phyloP scores from a whole-genome alignment of 1,284 basidiomycete genomes.

The Tylopilus orsonianus region DNA sequence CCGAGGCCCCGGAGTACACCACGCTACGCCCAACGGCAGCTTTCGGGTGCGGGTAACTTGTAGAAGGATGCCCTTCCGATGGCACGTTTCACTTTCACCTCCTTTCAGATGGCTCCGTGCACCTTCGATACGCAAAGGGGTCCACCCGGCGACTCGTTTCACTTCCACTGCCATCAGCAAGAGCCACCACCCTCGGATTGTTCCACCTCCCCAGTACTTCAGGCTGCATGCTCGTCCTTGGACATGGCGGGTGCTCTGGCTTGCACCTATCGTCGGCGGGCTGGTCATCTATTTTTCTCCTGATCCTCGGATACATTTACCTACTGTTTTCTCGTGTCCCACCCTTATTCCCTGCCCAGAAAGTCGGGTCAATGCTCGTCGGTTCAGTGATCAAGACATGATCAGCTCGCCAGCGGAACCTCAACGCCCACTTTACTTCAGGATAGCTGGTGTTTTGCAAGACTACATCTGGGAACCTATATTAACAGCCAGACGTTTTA shows the following conservation, averaged over 20 bases:
- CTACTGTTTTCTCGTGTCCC: slow-evolving; percentile 56
- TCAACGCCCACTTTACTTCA: slow-evolving; percentile 44
- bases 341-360: slow-evolving; percentile 60
- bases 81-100: slow-evolving; percentile 1
- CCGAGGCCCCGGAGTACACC: not conserved
- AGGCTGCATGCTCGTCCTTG: slow-evolving; percentile 26
- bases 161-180: slow-evolving; percentile 9
- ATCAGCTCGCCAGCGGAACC: slow-evolving; percentile 65
- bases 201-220: slow-evolving; percentile 18
- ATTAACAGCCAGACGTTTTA: slow-evolving; percentile 80
- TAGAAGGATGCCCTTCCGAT: slow-evolving; percentile 22
- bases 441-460: slow-evolving; percentile 47
- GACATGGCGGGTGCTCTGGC: slow-evolving; percentile 46
- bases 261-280: slow-evolving; percentile 57
- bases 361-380: slow-evolving; percentile 22
- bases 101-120: slow-evolving; percentile 6
- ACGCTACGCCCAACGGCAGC: not conserved
- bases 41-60: not conserved
- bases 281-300: slow-evolving; percentile 48
- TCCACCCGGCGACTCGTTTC: slow-evolving; percentile 3
- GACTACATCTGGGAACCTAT: slow-evolving; percentile 82
- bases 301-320: slow-evolving; percentile 39
- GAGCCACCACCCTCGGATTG: not conserved
- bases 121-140: not conserved
- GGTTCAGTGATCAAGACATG: slow-evolving; percentile 34